Percentiles rank a stretch among this genome's conserved stretches.
Conservation (phyloP, 768 basidiomycete genomes). For the Tricholoma matsutake region DNA sequence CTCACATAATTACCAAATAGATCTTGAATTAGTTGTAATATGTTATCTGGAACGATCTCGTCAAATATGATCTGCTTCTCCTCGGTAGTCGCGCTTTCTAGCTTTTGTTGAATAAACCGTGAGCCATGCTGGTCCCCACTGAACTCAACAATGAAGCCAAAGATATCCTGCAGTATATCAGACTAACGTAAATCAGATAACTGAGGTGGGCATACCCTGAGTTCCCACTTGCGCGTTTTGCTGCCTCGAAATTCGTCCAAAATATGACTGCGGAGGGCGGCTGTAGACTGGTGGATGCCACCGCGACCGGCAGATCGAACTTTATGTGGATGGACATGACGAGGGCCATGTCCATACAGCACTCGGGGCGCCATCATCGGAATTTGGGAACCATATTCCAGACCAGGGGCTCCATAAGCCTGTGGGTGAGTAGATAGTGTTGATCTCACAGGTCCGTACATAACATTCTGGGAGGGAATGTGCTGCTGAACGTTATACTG, state of each 20-base stretch:
- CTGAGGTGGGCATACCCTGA: constrained; percentile 52
- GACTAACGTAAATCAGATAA: constrained; percentile 7
- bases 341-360: constrained; percentile 41
- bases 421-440: constrained; percentile 42
- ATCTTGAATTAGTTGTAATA: constrained; percentile 78
- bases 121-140: constrained; percentile 96
- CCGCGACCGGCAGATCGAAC: constrained; percentile 45
- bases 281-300: constrained; percentile 32
- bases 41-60: constrained; percentile 79
- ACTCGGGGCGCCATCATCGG: constrained; percentile 42
- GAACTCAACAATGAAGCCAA: constrained; percentile 86
- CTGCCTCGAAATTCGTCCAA: constrained; percentile 85
- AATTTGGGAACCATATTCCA: constrained; percentile 49
- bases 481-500: constrained; percentile 49
- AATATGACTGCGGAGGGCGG: constrained; percentile 60
- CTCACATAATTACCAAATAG: constrained; percentile 96
- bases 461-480: constrained; percentile 36
- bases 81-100: constrained; percentile 72
- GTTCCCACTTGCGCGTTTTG: constrained; percentile 77
- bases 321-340: constrained; percentile 34
- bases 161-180: constrained; percentile 64
- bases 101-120: constrained; percentile 91
- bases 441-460: constrained; percentile 41
- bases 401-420: constrained; percentile 35
- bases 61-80: constrained; percentile 80